Base-by-base conservation (phyloP, 2,329 filamentous ascomycete genomes). In the Xylariaceae sp. region DNA sequence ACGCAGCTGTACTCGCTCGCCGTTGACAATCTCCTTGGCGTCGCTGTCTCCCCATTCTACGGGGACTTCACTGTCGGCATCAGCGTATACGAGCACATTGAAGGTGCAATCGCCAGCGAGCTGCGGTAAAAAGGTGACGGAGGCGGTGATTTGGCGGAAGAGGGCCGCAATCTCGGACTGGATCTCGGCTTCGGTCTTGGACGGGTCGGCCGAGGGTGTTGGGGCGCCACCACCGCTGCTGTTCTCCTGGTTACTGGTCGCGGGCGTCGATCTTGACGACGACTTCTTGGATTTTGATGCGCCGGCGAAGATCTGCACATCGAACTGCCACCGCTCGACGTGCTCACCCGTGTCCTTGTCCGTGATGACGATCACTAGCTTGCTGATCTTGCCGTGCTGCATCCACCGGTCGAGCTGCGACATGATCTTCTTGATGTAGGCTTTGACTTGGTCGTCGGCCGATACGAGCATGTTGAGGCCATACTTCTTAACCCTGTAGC, bases 341-440 rank as follows among this genome's bases (percentile, higher is more conserved):
- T 96, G 89, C 70, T 97, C 92, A 59, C 93, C 94, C 0, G 92
- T 96, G 73, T 99, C 94, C 74, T 97, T 97, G 78, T 89, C 90
- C 26, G 93, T 97, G 63, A 99, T 92, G 41, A 99, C 94, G 47
- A 99, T 89, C 55, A 99, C 92, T 10, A 99, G 85, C 74, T 96
- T 97, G 46, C 91, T 95, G 70, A 99, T 97, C 75, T 99, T 97
- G 71, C 92, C 91, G 65, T 89, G 90, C 47, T 92, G 81, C 92
- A 97, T 97, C 94, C 94, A 99, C 71, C 91, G 91, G 77, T 95
- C 93, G 53, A 99, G 84, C 75, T 99, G 94, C 23, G 87, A 87
- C 92, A 97, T 99, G 77, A 99, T 97, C 76, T 95, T 96, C 75
- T 96, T 97, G 80, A 99, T 96, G 76, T 99, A 99, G 26, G 92